A percentile compares a stretch with the other conserved stretches of the same genome.
phyloP scores from a whole-genome alignment of 768 basidiomycete species.

The Calocybe gangraenosa region DNA sequence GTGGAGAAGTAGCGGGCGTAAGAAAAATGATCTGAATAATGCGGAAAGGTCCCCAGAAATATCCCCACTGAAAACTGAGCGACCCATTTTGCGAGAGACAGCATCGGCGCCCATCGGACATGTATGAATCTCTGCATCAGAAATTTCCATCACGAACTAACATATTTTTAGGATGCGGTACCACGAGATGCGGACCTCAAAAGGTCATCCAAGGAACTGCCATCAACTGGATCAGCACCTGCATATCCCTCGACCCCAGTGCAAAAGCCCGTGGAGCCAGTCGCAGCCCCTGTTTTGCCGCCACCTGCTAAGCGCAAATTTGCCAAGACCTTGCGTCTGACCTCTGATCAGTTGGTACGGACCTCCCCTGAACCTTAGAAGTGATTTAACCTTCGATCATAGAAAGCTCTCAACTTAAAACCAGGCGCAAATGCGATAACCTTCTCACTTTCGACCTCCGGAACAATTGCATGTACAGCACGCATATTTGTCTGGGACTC shows the following conservation, averaged over 20 bases:
- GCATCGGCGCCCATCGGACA: slow-evolving; percentile 23
- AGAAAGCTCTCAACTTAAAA: slow-evolving; percentile 86
- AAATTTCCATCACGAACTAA: too few species aligned
- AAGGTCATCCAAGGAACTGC: slow-evolving; percentile 15
- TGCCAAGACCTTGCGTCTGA: slow-evolving; percentile 89
- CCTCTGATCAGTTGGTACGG: slow-evolving; percentile 89
- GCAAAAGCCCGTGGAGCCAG: slow-evolving; percentile 21
- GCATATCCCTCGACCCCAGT: slow-evolving; percentile 45
- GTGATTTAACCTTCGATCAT: slow-evolving; percentile 2
- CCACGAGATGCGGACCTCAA: slow-evolving; percentile 3
- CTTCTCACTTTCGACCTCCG: slow-evolving; percentile 85
- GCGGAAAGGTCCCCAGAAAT: slow-evolving; percentile 4
- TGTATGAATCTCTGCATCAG: slow-evolving; percentile 11
- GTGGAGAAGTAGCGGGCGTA: slow-evolving; percentile 68
- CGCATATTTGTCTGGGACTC: slow-evolving; percentile 95
- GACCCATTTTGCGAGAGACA: slow-evolving; percentile 18
- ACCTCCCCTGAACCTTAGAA: background rate
- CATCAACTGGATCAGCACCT: slow-evolving; percentile 32
- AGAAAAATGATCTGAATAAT: slow-evolving; percentile 17
- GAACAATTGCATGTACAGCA: slow-evolving; percentile 80
- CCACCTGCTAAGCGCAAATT: slow-evolving; percentile 45
- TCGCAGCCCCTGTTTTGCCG: slow-evolving; percentile 11
- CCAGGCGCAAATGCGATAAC: slow-evolving; percentile 89
- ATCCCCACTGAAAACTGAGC: slow-evolving; percentile 6
- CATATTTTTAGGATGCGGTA: background rate